A percentile compares a stretch with the other conserved stretches of the same genome.
Conservation (phyloP, 140 eudicot genomes). For the Oenanthe javanica region DNA sequence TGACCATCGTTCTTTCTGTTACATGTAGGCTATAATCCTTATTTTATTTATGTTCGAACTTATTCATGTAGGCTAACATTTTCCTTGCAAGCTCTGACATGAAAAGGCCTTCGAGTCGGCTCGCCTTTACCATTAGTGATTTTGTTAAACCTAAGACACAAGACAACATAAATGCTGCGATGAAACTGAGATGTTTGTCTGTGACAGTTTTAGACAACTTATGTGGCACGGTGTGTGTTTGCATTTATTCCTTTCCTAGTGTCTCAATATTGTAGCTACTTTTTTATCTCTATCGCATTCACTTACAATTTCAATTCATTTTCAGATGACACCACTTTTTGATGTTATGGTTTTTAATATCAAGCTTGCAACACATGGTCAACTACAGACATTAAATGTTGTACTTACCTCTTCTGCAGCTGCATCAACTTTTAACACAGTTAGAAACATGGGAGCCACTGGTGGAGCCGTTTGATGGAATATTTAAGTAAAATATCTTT, state of each 20-base stretch:
- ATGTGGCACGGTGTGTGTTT: slow-evolving; percentile 74
- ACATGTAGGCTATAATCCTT: background rate
- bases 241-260: background rate
- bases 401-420: slow-evolving; percentile 80
- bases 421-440: slow-evolving; percentile 85
- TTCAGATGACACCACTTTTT: slow-evolving; percentile 93
- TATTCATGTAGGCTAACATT: slow-evolving; percentile 63
- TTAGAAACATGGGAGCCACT: slow-evolving; percentile 99
- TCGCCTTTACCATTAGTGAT: slow-evolving; percentile 84
- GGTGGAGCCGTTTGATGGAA: slow-evolving; percentile 96
- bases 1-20: background rate
- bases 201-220: slow-evolving; percentile 80
- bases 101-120: slow-evolving; percentile 72
- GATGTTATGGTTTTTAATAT: slow-evolving; percentile 79
- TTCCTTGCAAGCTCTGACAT: slow-evolving; percentile 92
- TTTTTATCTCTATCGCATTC: slow-evolving; percentile 7
- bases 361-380: slow-evolving; percentile 97
- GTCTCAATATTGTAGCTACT: background rate
- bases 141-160: slow-evolving; percentile 66
- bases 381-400: slow-evolving; percentile 81
- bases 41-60: background rate
- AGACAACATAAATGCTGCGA: slow-evolving; percentile 90
- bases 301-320: slow-evolving; percentile 11
- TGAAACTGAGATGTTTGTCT: slow-evolving; percentile 80
- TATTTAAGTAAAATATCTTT: slow-evolving; percentile 61